phyloP scores from a whole-genome alignment of 140 eudicot species.

The Oenanthe javanica region DNA sequence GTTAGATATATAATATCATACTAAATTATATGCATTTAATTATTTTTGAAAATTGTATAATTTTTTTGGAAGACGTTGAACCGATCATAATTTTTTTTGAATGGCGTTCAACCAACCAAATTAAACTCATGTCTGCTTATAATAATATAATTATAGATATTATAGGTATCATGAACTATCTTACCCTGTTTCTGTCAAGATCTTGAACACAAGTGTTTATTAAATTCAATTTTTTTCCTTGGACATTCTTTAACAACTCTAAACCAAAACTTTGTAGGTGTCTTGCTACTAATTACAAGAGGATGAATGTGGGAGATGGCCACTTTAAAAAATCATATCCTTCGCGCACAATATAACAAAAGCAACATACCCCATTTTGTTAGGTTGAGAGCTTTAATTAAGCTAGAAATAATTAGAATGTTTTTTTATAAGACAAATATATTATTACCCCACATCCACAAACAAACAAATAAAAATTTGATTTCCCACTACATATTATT shows the following conservation, averaged over 20 bases:
- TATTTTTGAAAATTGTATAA: too few species aligned
- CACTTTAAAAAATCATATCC: too few species aligned
- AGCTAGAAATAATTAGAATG: constrained; percentile 23
- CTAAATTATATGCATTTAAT: too few species aligned
- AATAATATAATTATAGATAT: too few species aligned
- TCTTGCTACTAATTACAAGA: constrained; percentile 3
- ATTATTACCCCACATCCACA: constrained; percentile 28
- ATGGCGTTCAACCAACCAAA: too few species aligned
- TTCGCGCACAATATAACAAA: constrained; percentile 21
- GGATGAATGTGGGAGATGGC: constrained; percentile 42
- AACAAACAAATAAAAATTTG: neutral
- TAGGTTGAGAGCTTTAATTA: constrained; percentile 20
- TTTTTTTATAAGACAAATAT: constrained; percentile 22
- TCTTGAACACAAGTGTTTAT: neutral
- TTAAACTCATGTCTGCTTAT: too few species aligned
- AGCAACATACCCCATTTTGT: constrained; percentile 30
- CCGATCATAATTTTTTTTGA: too few species aligned
- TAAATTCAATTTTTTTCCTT: neutral
- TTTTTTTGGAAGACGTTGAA: too few species aligned
- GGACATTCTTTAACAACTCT: constrained; percentile 5
- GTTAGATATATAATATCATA: too few species aligned
- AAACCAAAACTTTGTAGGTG: neutral
- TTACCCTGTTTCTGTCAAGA: neutral
- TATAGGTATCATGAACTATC: too few species aligned
- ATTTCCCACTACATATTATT: neutral